A percentile compares a stretch with the other conserved stretches of the same genome.
phyloP scores from a whole-genome alignment of 2,329 filamentous ascomycete genomes.

The Penicillium sp. region DNA sequence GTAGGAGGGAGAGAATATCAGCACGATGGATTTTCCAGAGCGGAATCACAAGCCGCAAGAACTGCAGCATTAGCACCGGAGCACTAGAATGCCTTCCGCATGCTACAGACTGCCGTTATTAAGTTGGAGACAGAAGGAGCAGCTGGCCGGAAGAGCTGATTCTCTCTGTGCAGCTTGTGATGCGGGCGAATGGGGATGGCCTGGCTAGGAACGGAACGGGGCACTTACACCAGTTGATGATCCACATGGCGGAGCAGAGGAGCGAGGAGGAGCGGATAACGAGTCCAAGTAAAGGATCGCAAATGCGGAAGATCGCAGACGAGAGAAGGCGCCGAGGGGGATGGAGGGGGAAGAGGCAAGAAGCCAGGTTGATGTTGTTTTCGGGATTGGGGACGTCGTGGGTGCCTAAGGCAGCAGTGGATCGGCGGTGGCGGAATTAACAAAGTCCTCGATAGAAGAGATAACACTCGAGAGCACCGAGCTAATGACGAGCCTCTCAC shows the following conservation, averaged over 20 bases:
- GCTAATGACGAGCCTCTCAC: no score
- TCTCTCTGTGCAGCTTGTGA: neutral
- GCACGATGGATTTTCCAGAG: slow-evolving; percentile 6
- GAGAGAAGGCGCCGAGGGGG: slow-evolving; percentile 13
- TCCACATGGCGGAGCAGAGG: slow-evolving; percentile 65
- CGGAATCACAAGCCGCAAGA: slow-evolving; percentile 13
- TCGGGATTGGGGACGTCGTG: slow-evolving; percentile 18
- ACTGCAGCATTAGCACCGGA: slow-evolving; percentile 11
- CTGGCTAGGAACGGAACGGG: slow-evolving; percentile 8
- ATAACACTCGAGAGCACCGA: no score
- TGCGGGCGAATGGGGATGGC: slow-evolving; percentile 9
- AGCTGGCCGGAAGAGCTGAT: no score
- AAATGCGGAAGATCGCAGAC: slow-evolving; percentile 12
- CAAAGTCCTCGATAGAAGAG: no score
- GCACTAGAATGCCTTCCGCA: neutral
- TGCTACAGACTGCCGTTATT: neutral
- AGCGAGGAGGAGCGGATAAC: slow-evolving; percentile 3
- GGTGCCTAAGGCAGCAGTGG: slow-evolving; percentile 21
- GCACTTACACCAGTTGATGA: slow-evolving; percentile 86
- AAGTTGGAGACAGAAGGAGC: no score
- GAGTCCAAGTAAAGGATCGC: slow-evolving; percentile 4
- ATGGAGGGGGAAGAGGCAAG: slow-evolving; percentile 27
- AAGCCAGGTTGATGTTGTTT: slow-evolving; percentile 35
- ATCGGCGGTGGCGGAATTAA: slow-evolving; percentile 16
- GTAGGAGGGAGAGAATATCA: slow-evolving; percentile 10